A percentile compares a stretch with the other conserved stretches of the same genome.
These are phyloP conservation scores for Phoma herbarum DNA, from an alignment of 2,329 filamentous ascomycete species.

Conservation along the genomic window DNA sequence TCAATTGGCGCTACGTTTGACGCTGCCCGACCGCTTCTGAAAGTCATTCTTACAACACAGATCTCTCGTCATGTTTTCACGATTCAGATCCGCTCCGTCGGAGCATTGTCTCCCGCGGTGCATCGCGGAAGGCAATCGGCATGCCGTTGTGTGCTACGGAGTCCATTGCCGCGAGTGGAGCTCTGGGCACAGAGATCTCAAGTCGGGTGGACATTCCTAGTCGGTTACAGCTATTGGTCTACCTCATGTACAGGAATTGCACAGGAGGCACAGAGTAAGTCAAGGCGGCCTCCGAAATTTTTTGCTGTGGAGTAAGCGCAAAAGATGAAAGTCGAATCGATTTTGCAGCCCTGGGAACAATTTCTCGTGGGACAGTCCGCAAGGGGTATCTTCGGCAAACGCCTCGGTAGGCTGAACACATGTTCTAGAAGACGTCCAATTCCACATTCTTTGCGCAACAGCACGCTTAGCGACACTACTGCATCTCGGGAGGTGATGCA, in stretches of 20 bases:
- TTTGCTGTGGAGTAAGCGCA: conserved; percentile 1
- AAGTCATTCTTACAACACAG: not conserved
- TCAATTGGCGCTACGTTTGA: conserved; percentile 4
- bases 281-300: conserved; percentile 9
- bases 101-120: conserved; percentile 13
- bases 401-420: conserved; percentile 1
- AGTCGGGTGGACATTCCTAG: conserved; percentile 12
- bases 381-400: conserved; percentile 7
- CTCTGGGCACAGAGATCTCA: conserved; percentile 3
- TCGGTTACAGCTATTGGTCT: not conserved
- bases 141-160: conserved; percentile 12
- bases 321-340: not conserved
- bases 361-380: not conserved
- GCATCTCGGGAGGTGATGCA: conserved; percentile 11
- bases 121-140: conserved; percentile 9
- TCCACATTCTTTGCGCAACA: conserved; percentile 1
- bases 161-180: conserved; percentile 1
- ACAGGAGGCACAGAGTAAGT: conserved; percentile 4
- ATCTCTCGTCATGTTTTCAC: not conserved
- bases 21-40: not conserved
- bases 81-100: not conserved
- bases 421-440: conserved; percentile 21
- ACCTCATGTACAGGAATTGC: conserved; percentile 7
- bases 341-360: not conserved
- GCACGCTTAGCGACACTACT: conserved; percentile 17